Evolutionary conservation across 2,329 filamentous ascomycete species (phyloP), one percentile per base, ranked within the genome.

Genomic region (Elsinoe batatas): DNA sequence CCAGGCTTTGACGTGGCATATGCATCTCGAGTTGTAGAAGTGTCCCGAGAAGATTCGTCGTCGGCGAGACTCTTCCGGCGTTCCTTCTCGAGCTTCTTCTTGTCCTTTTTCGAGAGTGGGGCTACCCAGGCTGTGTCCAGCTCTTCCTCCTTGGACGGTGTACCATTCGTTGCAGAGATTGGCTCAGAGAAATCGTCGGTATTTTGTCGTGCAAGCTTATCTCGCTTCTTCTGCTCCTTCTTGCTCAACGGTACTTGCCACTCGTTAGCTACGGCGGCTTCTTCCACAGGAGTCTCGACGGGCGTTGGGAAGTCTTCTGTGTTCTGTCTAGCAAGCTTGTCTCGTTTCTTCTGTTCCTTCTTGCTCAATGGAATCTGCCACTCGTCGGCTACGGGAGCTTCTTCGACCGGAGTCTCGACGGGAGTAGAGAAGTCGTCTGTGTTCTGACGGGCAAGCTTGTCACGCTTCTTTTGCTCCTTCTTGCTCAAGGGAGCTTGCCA

Each of bases 281-380:
- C 12, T 8, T 6, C 18, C n/a, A 37, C 15, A 32, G 32, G 32
- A 10, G 30, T 37, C 32, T 40, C 40, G 22, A 26, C 30, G 3
- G 53, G 53, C 12, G 33, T 46, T 1, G n/a, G 17, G 17, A 53
- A 54, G 11, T 56, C 37, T 15, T 54, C 51, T 7, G 32, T 42
- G 20, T 43, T 43, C 55, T 53, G 42, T 32, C 37, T n/a, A 33
- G 40, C 49, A 13, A 68, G 69, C 64, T 76, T 77, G 30, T 76
- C 72, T 13, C 70, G 67, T 65, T 72, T 76, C 64, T 74, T 76
- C 62, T 72, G 72, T 58, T 78, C 74, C 64, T 77, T 78, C 62
- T 75, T 78, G 64, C 69, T 76, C 42, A 73, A 59, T 56, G 70
- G 74, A 7, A 61, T 58, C 13, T 68, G 57, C 18, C 59, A 59